These are phyloP conservation scores for Kodamaea restingae DNA, from an alignment of 805 yeast genomes.

Conservation along the genomic window DNA sequence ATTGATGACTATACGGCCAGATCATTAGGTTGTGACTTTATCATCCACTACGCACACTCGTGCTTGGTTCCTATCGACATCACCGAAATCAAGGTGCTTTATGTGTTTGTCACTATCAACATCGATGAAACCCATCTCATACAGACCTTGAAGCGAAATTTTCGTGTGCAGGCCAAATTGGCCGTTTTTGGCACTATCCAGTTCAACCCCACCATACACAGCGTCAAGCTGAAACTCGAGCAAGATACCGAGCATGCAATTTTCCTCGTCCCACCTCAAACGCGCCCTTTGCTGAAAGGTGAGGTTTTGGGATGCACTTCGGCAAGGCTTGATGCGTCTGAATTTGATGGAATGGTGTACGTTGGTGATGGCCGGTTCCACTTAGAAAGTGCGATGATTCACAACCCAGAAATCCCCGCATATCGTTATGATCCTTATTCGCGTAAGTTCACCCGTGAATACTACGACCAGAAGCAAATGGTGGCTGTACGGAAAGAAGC, in stretches of 20 bases:
- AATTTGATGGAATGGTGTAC: conserved; percentile 77
- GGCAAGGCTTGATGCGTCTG: conserved; percentile 63
- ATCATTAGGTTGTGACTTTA: conserved; percentile 87
- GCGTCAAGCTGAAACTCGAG: conserved; percentile 58
- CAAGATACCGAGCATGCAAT: conserved; percentile 47
- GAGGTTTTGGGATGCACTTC: conserved; percentile 97
- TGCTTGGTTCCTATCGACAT: conserved; percentile 94
- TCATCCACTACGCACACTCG: conserved; percentile 95
- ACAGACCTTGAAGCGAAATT: conserved; percentile 71
- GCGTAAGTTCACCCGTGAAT: conserved; percentile 83
- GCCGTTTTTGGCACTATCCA: conserved; percentile 96
- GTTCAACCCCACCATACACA: conserved; percentile 90
- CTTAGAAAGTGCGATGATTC: conserved; percentile 94
- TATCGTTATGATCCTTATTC: conserved; percentile 94
- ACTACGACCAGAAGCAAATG: conserved; percentile 83
- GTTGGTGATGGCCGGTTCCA: conserved; percentile 97
- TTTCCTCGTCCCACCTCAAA: conserved; percentile 80
- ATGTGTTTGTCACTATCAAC: conserved; percentile 89
- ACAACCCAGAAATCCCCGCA: conserved; percentile 89
- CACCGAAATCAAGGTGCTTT: conserved; percentile 86
- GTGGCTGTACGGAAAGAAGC: conserved; percentile 71
- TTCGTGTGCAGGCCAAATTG: conserved; percentile 56
- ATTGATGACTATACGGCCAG: conserved; percentile 95
- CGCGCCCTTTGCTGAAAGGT: conserved; percentile 88
- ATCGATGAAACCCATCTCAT: conserved; percentile 81